These are phyloP conservation scores for Rhynchosporium secalis DNA, from an alignment of 2,329 filamentous ascomycete genomes.

Conservation along the genomic window DNA sequence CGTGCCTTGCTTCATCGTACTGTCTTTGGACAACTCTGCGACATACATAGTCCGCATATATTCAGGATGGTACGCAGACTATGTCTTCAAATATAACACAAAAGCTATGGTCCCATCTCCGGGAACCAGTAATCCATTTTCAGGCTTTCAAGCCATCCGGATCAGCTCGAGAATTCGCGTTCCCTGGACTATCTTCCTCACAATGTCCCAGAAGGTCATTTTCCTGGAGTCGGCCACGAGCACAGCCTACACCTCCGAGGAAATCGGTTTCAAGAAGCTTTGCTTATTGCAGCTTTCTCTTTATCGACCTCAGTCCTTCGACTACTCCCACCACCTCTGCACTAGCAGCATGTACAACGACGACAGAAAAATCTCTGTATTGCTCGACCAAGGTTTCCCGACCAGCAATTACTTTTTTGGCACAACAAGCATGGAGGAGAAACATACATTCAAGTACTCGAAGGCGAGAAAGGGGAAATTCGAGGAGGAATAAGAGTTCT, in stretches of 20 bases:
- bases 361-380: conserved; percentile 32
- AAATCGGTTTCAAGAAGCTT: conserved; percentile 48
- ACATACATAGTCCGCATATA: conserved; percentile 35
- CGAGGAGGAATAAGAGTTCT: conserved; percentile 39
- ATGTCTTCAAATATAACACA: conserved; percentile 50
- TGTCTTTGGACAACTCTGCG: conserved; percentile 18
- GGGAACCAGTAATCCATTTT: conserved; percentile 36
- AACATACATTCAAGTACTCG: conserved; percentile 36
- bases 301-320: conserved; percentile 47
- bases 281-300: conserved; percentile 55
- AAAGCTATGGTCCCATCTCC: conserved; percentile 48
- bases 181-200: conserved; percentile 20
- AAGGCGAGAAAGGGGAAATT: conserved; percentile 30
- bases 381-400: conserved; percentile 22
- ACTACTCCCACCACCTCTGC: conserved; percentile 40
- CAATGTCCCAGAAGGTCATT: conserved; percentile 25
- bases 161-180: conserved; percentile 20
- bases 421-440: conserved; percentile 34
- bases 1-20: conserved; percentile 8
- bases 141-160: conserved; percentile 26
- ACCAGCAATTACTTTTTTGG: conserved; percentile 22
- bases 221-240: conserved; percentile 26
- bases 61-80: conserved; percentile 47
- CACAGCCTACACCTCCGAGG: conserved; percentile 40
- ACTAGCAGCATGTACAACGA: conserved; percentile 28